Evolutionary conservation across 805 yeast genomes (phyloP).

Genomic region (Monosporozyma aerobia): DNA sequence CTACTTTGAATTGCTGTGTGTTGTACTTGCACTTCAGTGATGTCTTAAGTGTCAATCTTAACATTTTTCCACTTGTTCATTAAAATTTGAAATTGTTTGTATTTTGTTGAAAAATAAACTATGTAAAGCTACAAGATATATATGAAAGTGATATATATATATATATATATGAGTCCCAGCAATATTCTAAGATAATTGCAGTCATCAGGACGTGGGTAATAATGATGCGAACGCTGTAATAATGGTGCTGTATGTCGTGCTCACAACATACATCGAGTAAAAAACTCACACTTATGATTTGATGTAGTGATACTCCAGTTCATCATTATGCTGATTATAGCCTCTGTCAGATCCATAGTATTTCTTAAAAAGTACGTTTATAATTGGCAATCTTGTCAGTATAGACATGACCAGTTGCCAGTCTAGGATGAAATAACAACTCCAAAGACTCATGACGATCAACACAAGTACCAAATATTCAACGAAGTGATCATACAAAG

Average conservation of each 20-base stretch:
- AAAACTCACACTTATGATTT: background rate
- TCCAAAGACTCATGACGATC: constrained; percentile 10
- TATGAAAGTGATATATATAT: background rate
- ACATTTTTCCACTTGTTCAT: background rate
- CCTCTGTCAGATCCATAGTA: background rate
- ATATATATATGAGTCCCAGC: background rate
- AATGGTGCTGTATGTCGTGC: background rate
- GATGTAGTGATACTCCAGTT: constrained; percentile 8
- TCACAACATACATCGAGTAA: background rate
- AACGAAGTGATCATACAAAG: constrained; percentile 19
- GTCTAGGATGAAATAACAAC: background rate
- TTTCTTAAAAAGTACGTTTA: background rate
- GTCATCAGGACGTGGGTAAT: too few species aligned
- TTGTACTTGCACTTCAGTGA: too few species aligned
- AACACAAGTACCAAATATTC: constrained; percentile 14
- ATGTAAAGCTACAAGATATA: too few species aligned
- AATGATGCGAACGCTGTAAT: background rate
- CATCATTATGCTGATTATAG: background rate
- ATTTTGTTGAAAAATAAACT: background rate
- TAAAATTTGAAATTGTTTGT: background rate
- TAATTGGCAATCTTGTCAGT: background rate
- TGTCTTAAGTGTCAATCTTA: background rate
- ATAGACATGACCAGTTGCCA: background rate
- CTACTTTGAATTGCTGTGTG: constrained; percentile 5
- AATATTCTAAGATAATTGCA: too few species aligned